Base-by-base conservation (phyloP, 768 basidiomycete genomes). In the Russula lepida region DNA sequence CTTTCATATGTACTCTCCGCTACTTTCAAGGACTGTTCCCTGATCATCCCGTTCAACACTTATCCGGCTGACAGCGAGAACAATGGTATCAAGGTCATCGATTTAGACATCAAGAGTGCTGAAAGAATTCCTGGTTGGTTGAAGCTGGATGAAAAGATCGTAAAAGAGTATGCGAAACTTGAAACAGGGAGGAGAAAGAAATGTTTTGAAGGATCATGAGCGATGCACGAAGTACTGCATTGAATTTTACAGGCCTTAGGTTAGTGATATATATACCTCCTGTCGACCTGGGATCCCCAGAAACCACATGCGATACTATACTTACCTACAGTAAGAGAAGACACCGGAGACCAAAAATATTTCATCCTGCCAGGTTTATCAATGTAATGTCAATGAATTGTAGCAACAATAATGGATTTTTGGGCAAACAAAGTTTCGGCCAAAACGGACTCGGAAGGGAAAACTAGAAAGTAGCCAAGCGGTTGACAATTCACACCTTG, bases 11-110 rank as follows among this genome's bases (percentile, higher is more conserved):
- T 93, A 23, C 84, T 98, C 54, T 92, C 92, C 5, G 92, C 92
- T 27, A 89, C 90, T 6, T 93, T 99, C 80, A 99, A 99, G 71
- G 95, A 99, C 72, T 99, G 95, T 74, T 97, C 95, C 0, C 60
- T 88, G 56, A 82, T 88, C 56, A 63, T 86, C 39, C 74, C 77
- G 23, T 62, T 76, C 28, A 55, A 11, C 19, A 25, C 68, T 76
- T 50, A 72, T 80, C 62, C 61, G 75, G 44, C 56, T 15, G 52
- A 60, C 9, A 62, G 64, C 11, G 64, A 65, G 28, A 59, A 66
- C 39, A 58, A 60, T n/a, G 73, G 74, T 19, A 78, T 89, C 28
- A 85, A 81, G 32, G 75, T 93, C 37, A 91, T 98, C 66, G 95
- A 98, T 71, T 74, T 97, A 51, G 95, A 95, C 72, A 77, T 84